Base-by-base conservation (phyloP, 345 rosid species). In the Populus euphratica region DNA sequence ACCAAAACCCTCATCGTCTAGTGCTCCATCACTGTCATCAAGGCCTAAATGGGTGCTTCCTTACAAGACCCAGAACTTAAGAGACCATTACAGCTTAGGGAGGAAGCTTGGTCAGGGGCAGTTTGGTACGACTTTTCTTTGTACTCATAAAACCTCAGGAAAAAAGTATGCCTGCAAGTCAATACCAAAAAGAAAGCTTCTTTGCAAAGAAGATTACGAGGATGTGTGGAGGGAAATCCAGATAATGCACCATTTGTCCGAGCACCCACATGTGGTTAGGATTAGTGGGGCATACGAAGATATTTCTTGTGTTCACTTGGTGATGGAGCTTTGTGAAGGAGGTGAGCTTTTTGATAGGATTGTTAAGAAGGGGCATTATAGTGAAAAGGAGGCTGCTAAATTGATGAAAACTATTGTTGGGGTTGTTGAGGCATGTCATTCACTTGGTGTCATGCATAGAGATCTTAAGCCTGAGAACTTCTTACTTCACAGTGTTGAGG, bases 191-290 rank as follows among this genome's bases (percentile, higher is more conserved):
- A 81, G 93, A 68, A 92, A 91, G 83, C 93, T 92, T 56, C 33
- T 92, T 69, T 88, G 90, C 50, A 87, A 84, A 29, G 93, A 92
- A 59, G 97, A 92, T 61, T 89, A 86, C 67, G 93, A 92, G 6
- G 95, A 92, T 67, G 97, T 91, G 75, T 82, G 89, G 91, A 87
- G 92, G 52, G 97, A 92, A 87, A 91, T 92, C 84, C 97, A 91
- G 87, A 92, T 92, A 86, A 88, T 92, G 93, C 97, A 92, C 84
- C 97, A 92, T 50, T 76, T 92, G 33, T 89, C 95, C 0, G 97
- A 89, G 85, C 87, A 83, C 56, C 86, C 86, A 4, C 73, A 87
- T 82, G 91, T 92, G 76, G 95, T 92, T 64, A 83, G 90, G 29
- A 91, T 92, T 29, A 61, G 62, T 1, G 73, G 70, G 8, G 83